Percentiles rank a stretch among this genome's conserved stretches.
Conservation (phyloP, 495 filamentous ascomycete species). For the Penicillium parvum region DNA sequence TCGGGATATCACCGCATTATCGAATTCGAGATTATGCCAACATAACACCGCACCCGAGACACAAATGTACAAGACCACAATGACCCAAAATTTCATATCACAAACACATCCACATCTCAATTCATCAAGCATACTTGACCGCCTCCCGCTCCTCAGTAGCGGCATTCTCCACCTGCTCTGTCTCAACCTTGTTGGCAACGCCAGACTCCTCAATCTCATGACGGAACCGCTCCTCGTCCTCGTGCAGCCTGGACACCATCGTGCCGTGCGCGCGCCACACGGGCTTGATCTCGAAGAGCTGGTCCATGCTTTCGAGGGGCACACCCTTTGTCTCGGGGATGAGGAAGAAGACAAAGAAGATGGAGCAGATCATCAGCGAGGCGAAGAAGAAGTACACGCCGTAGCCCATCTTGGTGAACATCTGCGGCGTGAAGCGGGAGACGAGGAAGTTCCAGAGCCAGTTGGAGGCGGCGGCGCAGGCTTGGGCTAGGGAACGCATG, state of each 20-base stretch:
- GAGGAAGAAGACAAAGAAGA: conserved; percentile 62
- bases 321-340: conserved; percentile 63
- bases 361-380: conserved; percentile 59
- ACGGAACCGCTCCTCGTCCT: conserved; percentile 36
- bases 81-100: neutral
- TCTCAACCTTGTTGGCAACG: conserved; percentile 15
- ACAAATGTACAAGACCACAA: neutral
- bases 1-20: no score
- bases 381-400: conserved; percentile 79
- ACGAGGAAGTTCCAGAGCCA: conserved; percentile 77
- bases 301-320: conserved; percentile 46
- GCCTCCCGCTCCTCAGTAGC: neutral
- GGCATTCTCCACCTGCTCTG: conserved; percentile 19
- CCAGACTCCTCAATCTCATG: conserved; percentile 33
- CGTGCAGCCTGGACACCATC: conserved; percentile 25
- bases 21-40: no score
- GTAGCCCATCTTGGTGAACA: conserved; percentile 64
- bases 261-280: conserved; percentile 48
- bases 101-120: no score
- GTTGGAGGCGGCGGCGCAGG: conserved; percentile 62
- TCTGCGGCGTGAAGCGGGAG: conserved; percentile 66
- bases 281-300: conserved; percentile 55
- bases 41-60: neutral
- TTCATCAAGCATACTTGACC: conserved; percentile 17
- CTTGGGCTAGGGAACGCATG: conserved; percentile 62